Percentiles rank a stretch among this genome's conserved stretches.
These are phyloP conservation scores for Trichophaea hybrida DNA, from an alignment of 2,329 filamentous ascomycete genomes.

Conservation along the genomic window DNA sequence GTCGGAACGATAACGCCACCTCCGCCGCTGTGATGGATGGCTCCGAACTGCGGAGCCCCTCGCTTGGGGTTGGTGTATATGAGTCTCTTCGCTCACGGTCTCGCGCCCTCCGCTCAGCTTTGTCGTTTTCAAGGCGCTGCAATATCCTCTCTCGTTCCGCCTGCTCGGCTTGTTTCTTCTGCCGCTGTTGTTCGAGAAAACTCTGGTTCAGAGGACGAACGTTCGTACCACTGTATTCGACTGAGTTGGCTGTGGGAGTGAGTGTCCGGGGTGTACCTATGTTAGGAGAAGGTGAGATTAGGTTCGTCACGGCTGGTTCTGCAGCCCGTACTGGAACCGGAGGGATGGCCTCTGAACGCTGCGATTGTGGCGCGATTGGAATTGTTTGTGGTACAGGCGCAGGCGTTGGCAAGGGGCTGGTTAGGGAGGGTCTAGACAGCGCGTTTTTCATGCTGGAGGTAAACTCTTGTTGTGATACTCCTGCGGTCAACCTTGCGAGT, in stretches of 20 bases:
- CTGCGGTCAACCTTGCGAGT: conserved; percentile 19
- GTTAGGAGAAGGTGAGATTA: neutral
- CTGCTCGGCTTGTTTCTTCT: conserved; percentile 48
- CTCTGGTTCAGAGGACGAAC: conserved; percentile 32
- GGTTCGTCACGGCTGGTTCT: neutral
- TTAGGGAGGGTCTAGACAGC: neutral
- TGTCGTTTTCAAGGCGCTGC: conserved; percentile 63
- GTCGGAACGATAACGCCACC: conserved; percentile 59
- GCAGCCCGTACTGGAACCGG: no score
- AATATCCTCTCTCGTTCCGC: conserved; percentile 59
- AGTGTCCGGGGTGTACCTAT: neutral
- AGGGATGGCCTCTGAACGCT: neutral
- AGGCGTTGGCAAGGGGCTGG: conserved; percentile 2
- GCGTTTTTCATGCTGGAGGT: conserved; percentile 2
- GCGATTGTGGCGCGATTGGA: conserved; percentile 31
- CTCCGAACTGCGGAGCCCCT: conserved; percentile 28
- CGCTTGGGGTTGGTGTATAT: conserved; percentile 28
- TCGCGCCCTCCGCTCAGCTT: conserved; percentile 47
- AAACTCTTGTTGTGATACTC: conserved; percentile 15
- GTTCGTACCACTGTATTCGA: conserved; percentile 6
- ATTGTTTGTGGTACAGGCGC: conserved; percentile 23
- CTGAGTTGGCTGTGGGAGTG: neutral
- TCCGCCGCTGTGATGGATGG: conserved; percentile 20
- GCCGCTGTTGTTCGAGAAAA: conserved; percentile 43
- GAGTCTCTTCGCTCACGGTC: conserved; percentile 39